Conservation (phyloP, 768 basidiomycete species). For the Tulasnella sp. region DNA sequence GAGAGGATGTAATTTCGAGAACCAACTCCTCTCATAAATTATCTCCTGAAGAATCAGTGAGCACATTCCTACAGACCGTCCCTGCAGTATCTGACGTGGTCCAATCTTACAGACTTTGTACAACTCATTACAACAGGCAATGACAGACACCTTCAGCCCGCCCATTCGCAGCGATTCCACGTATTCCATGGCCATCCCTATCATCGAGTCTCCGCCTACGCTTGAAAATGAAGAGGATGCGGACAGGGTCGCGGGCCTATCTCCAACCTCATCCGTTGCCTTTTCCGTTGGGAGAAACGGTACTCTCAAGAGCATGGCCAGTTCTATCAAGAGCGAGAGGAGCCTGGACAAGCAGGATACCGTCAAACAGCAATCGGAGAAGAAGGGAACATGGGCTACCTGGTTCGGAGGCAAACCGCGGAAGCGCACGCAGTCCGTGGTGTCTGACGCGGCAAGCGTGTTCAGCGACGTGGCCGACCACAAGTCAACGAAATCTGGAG, state of each 20-base stretch:
- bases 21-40: neutral
- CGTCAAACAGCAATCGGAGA: neutral
- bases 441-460: slow-evolving; percentile 40
- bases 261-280: neutral
- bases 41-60: neutral
- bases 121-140: slow-evolving; percentile 5
- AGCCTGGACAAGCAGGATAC: slow-evolving; percentile 10
- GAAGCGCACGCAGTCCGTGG: slow-evolving; percentile 54
- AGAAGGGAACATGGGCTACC: slow-evolving; percentile 35
- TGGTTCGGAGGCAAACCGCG: slow-evolving; percentile 59
- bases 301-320: slow-evolving; percentile 7
- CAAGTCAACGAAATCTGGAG: slow-evolving; percentile 18
- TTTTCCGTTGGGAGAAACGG: neutral
- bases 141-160: slow-evolving; percentile 6
- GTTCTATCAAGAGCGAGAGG: slow-evolving; percentile 20
- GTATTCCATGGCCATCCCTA: neutral
- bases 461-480: slow-evolving; percentile 25
- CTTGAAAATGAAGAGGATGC: neutral
- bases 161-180: neutral
- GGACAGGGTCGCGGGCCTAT: neutral
- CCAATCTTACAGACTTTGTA: neutral
- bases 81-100: neutral
- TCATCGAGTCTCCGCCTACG: neutral
- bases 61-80: neutral
- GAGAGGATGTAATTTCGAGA: slow-evolving; percentile 27